These are phyloP conservation scores for Picea mariana DNA, from an alignment of 83 land plant genomes.

Conservation along the genomic window DNA sequence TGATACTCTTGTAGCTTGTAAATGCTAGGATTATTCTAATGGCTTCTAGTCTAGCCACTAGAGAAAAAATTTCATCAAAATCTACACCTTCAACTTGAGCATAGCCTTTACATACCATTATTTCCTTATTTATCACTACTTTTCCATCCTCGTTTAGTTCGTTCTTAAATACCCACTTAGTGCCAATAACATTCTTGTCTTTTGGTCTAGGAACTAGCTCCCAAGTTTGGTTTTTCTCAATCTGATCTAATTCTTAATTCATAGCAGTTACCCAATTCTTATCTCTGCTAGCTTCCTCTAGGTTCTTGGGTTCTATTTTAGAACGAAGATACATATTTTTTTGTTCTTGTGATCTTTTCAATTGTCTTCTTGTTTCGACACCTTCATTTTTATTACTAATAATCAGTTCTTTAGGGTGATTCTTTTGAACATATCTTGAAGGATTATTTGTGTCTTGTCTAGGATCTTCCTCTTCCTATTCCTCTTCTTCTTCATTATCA, in stretches of 20 bases:
- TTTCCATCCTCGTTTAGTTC: too few relatives aligned
- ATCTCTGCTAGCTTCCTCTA: neutral
- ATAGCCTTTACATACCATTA: too few relatives aligned
- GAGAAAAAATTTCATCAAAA: too few relatives aligned
- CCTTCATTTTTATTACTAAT: neutral
- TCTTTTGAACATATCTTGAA: neutral
- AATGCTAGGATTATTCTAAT: too few relatives aligned
- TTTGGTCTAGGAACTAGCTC: neutral
- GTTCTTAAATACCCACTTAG: too few relatives aligned
- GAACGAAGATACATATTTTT: neutral
- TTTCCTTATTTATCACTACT: too few relatives aligned
- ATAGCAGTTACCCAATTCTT: neutral
- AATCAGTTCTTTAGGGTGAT: neutral
- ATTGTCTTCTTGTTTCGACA: neutral
- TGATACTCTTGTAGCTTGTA: too few relatives aligned
- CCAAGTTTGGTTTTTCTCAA: neutral
- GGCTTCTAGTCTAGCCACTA: too few relatives aligned
- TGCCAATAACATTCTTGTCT: too few relatives aligned
- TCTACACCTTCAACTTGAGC: too few relatives aligned
- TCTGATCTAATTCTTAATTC: neutral
- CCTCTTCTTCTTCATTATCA: neutral
- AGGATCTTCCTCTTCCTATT: neutral
- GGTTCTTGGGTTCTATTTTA: neutral
- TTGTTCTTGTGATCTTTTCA: neutral
- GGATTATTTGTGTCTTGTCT: neutral